phyloP scores from a whole-genome alignment of 805 yeast species.

The Yarrowia keelungensis region DNA sequence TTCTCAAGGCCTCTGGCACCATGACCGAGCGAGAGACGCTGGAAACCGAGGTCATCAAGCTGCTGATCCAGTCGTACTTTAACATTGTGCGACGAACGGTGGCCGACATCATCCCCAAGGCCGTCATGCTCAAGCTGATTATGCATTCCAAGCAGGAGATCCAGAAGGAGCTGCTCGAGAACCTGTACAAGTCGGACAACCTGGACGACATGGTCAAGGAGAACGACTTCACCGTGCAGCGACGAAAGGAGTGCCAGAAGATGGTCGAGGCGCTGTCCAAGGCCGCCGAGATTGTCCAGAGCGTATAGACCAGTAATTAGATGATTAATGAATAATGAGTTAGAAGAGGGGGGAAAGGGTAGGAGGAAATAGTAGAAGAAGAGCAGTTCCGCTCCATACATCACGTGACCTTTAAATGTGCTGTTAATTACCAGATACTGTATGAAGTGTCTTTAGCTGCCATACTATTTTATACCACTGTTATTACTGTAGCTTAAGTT shows the following conservation, averaged over 20 bases:
- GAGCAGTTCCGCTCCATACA: too few species aligned
- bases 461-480: too few species aligned
- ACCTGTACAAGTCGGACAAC: constrained; percentile 74
- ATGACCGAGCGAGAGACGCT: constrained; percentile 94
- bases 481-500: too few species aligned
- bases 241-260: constrained; percentile 91
- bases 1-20: constrained; percentile 87
- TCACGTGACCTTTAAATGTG: too few species aligned
- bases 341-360: too few species aligned
- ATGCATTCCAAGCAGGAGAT: constrained; percentile 83
- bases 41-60: constrained; percentile 96
- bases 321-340: constrained; percentile 36
- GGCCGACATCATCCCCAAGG: constrained; percentile 93
- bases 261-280: constrained; percentile 92
- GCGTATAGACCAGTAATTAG: constrained; percentile 54
- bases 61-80: constrained; percentile 88
- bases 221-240: constrained; percentile 88
- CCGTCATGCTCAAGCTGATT: constrained; percentile 90
- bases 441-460: too few species aligned
- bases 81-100: constrained; percentile 92
- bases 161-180: constrained; percentile 87
- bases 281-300: constrained; percentile 88
- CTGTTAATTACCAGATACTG: too few species aligned
- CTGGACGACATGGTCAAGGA: constrained; percentile 84
- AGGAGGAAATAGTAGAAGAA: too few species aligned